Percentiles rank a stretch among this genome's conserved stretches.
Conservation (phyloP, 176 grass and related monocot genomes). For the Elaeis guineensis region DNA sequence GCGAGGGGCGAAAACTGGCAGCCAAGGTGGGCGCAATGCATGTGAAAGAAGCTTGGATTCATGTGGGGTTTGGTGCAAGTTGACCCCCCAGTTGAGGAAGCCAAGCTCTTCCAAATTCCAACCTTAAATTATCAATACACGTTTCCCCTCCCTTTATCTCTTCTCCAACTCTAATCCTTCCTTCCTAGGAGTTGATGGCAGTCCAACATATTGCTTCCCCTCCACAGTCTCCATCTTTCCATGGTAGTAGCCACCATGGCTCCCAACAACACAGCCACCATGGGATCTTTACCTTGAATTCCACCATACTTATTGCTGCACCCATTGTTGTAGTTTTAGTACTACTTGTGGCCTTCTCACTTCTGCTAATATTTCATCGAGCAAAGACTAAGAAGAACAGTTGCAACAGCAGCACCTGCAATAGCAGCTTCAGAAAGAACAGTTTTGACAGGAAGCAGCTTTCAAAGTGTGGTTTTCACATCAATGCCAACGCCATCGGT, state of each 20-base stretch:
- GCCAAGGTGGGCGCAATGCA: conserved; percentile 25
- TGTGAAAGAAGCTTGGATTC: conserved; percentile 32
- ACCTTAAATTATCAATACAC: conserved; percentile 4
- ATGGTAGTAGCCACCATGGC: not conserved
- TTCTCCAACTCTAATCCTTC: not conserved
- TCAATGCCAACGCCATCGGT: not conserved
- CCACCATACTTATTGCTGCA: conserved; percentile 21
- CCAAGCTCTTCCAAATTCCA: no score
- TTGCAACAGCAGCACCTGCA: conserved; percentile 3
- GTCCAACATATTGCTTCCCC: conserved; percentile 12
- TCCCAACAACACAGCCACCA: not conserved
- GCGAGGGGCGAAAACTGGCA: not conserved
- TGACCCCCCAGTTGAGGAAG: conserved; percentile 8
- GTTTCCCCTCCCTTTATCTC: conserved; percentile 3
- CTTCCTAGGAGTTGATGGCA: conserved; percentile 3
- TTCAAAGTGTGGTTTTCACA: conserved; percentile 14
- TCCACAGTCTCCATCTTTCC: conserved; percentile 3
- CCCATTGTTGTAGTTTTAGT: conserved; percentile 20
- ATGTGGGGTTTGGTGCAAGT: conserved; percentile 21
- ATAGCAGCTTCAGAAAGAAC: conserved; percentile 30
- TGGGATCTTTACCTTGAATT: conserved; percentile 11
- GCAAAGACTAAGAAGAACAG: conserved; percentile 20
- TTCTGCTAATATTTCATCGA: conserved; percentile 24
- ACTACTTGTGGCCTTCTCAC: conserved; percentile 7
- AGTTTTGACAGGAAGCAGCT: conserved; percentile 9